Evolutionary conservation across 2,329 filamentous ascomycete genomes (phyloP).

Genomic region (Acarospora socialis): DNA sequence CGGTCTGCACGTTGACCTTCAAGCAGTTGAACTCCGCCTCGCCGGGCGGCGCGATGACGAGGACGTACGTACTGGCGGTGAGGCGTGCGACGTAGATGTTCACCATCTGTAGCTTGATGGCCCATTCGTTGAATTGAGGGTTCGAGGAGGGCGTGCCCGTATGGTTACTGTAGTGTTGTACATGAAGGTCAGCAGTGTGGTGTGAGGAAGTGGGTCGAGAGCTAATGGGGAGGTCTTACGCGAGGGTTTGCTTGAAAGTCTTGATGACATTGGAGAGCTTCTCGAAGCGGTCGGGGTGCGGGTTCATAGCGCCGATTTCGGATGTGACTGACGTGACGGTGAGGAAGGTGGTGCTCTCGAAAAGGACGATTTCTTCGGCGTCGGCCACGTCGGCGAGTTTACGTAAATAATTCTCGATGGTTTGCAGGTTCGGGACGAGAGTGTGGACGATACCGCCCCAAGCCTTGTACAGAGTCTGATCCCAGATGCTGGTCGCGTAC

Average conservation of each 20-base stretch:
- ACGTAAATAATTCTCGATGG: conserved; percentile 75
- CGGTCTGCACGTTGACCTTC: conserved; percentile 78
- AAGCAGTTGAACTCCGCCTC: conserved; percentile 86
- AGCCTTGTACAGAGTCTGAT: conserved; percentile 93
- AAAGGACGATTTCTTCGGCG: conserved; percentile 85
- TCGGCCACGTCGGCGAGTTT: conserved; percentile 74
- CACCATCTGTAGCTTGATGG: conserved; percentile 47
- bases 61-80: conserved; percentile 94
- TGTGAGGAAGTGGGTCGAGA: too few species aligned
- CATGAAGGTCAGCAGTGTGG: too few species aligned
- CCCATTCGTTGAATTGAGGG: conserved; percentile 31
- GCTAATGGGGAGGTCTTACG: conserved; percentile 28
- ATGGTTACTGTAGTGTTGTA: conserved; percentile 30
- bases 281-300: conserved; percentile 85
- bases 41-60: conserved; percentile 78
- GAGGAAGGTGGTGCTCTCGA: conserved; percentile 89
- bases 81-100: conserved; percentile 92
- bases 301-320: conserved; percentile 60
- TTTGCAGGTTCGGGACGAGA: conserved; percentile 80
- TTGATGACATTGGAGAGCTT: conserved; percentile 95
- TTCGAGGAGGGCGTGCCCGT: conserved; percentile 28
- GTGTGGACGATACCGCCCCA: conserved; percentile 98
- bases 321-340: conserved; percentile 89
- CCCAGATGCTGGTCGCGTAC: conserved; percentile 96
- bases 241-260: conserved; percentile 77